Conservation (phyloP, 257 asterid genomes). For the Gentiana straminea region DNA sequence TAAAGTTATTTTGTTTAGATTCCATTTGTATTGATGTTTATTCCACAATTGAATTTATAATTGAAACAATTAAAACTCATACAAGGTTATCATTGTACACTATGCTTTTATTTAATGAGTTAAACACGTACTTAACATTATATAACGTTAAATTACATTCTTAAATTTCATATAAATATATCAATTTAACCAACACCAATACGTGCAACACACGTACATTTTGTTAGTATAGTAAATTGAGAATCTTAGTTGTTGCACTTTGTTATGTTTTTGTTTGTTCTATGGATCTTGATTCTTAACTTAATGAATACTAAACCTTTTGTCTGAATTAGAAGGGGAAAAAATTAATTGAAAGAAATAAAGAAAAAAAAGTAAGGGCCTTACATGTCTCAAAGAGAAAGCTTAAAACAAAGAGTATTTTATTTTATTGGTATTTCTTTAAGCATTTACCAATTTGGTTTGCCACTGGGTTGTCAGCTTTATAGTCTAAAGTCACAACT, state of each 20-base stretch:
- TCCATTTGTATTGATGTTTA: no score
- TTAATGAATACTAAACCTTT: constrained; percentile 51
- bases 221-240: constrained; percentile 8
- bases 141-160: no score
- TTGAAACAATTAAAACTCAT: no score
- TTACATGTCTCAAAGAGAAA: constrained; percentile 30
- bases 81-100: no score
- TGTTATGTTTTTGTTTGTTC: constrained; percentile 21
- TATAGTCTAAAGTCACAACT: neutral
- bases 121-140: no score
- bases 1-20: no score
- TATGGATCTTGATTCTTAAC: constrained; percentile 38
- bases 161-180: no score
- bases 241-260: constrained; percentile 30
- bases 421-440: constrained; percentile 13
- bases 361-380: constrained; percentile 22
- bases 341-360: constrained; percentile 23
- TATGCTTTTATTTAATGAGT: no score
- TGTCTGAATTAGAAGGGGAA: constrained; percentile 29
- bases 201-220: no score
- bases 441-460: constrained; percentile 20
- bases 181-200: no score
- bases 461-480: constrained; percentile 10
- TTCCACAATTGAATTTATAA: no score
- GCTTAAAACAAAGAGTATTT: constrained; percentile 17